Conservation (phyloP, 345 rosid genomes). For the Boechera retrofracta region DNA sequence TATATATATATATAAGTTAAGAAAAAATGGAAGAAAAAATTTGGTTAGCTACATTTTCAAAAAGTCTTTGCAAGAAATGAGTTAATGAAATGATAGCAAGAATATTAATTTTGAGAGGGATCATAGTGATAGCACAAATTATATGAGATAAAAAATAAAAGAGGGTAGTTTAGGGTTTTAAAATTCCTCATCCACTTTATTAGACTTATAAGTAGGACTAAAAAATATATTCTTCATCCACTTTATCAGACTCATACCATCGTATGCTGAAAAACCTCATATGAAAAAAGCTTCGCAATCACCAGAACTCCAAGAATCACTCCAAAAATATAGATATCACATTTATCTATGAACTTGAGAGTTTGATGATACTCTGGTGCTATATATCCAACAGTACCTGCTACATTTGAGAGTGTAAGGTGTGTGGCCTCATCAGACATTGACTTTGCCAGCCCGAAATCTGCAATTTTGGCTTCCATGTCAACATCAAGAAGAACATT, state of each 20-base stretch:
- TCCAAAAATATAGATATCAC: conserved; percentile 89
- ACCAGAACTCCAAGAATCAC: conserved; percentile 74
- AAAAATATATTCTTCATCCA: conserved; percentile 70
- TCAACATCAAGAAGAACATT: conserved; percentile 85
- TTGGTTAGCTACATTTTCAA: too few species aligned
- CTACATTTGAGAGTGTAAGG: conserved; percentile 61
- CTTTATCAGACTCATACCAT: conserved; percentile 68
- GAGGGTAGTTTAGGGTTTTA: too few species aligned
- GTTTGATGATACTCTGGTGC: conserved; percentile 92
- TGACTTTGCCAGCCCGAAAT: conserved; percentile 84
- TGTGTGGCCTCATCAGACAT: conserved; percentile 81
- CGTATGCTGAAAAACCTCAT: conserved; percentile 79
- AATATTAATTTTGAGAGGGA: too few species aligned
- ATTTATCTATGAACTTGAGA: conserved; percentile 80
- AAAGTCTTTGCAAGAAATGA: too few species aligned
- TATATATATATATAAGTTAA: too few species aligned
- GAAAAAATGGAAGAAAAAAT: too few species aligned
- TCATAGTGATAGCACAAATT: too few species aligned
- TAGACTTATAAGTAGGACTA: too few species aligned
- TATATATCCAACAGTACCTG: conserved; percentile 92
- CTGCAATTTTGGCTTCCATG: conserved; percentile 91
- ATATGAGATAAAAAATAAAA: too few species aligned
- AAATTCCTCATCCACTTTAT: too few species aligned
- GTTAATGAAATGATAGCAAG: too few species aligned
- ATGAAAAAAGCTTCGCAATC: conserved; percentile 86